A percentile compares a stretch with the other conserved stretches of the same genome.
These are phyloP conservation scores for Termitomyces sp. DNA, from an alignment of 768 basidiomycete genomes.

Conservation along the genomic window DNA sequence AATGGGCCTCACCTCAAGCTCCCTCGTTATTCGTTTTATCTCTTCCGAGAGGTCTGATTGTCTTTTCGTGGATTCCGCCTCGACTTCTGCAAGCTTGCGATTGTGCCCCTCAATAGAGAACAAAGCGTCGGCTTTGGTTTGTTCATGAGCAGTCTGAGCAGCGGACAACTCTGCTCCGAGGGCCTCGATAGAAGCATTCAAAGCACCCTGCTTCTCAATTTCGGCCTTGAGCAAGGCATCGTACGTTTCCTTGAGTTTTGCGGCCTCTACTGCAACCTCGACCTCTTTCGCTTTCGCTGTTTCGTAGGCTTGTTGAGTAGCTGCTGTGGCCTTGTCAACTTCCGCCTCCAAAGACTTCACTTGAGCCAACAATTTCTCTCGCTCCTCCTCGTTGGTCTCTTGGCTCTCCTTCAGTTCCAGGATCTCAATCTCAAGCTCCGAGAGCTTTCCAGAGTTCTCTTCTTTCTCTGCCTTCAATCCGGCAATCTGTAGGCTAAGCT, in stretches of 20 bases:
- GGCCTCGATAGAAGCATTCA: conserved; percentile 42
- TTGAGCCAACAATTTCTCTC: conserved; percentile 40
- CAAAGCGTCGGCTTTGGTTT: conserved; percentile 42
- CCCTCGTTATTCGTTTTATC: conserved; percentile 51
- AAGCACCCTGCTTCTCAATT: conserved; percentile 40
- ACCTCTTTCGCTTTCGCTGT: conserved; percentile 47
- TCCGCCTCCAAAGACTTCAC: conserved; percentile 56
- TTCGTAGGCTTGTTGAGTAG: conserved; percentile 47
- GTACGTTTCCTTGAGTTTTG: conserved; percentile 42
- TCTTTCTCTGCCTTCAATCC: conserved; percentile 64
- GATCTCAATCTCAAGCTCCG: conserved; percentile 80
- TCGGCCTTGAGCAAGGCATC: conserved; percentile 44
- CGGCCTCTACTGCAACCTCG: conserved; percentile 38
- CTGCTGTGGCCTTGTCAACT: conserved; percentile 44
- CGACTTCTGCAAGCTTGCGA: conserved; percentile 49
- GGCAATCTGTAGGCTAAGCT: conserved; percentile 26
- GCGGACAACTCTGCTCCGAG: conserved; percentile 48
- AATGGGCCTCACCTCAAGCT: conserved; percentile 60
- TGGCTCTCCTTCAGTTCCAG: conserved; percentile 72
- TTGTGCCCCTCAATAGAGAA: conserved; percentile 48
- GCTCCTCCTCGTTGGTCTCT: conserved; percentile 63
- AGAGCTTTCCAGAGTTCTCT: conserved; percentile 67
- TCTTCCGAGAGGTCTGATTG: conserved; percentile 55
- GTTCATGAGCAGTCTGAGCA: conserved; percentile 46
- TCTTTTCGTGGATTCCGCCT: conserved; percentile 46